phyloP scores from a whole-genome alignment of 495 filamentous ascomycete genomes.

The Lepraria neglecta region DNA sequence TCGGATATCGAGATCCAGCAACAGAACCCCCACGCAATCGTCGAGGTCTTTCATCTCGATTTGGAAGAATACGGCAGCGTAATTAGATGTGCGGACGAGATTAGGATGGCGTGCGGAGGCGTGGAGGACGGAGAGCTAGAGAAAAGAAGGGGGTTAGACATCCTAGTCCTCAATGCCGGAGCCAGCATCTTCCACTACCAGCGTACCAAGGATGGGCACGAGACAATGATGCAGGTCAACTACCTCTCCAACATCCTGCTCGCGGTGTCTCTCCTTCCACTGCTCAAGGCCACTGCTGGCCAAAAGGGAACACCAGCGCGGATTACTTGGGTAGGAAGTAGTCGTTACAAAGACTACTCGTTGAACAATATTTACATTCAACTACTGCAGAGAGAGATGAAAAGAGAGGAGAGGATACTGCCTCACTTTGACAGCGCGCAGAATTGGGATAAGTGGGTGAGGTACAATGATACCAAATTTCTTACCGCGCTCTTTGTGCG shows the following conservation, averaged over 20 bases:
- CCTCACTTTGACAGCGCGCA: neutral
- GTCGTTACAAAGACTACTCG: neutral
- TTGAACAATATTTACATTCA: no score
- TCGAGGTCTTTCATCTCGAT: conserved; percentile 37
- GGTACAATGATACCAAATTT: neutral
- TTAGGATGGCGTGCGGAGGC: no score
- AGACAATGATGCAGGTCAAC: conserved; percentile 34
- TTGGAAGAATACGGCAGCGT: conserved; percentile 30
- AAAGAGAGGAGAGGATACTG: conserved; percentile 4
- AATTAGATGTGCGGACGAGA: neutral
- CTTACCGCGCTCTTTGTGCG: neutral
- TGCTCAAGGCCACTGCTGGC: conserved; percentile 27
- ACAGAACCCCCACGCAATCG: conserved; percentile 31
- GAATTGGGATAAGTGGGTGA: neutral
- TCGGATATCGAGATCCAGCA: neutral
- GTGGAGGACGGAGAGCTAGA: no score
- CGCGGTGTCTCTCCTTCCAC: conserved; percentile 32
- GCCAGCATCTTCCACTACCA: conserved; percentile 25
- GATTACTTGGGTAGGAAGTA: neutral
- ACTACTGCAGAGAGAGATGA: neutral
- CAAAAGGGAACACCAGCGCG: neutral
- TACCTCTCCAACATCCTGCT: conserved; percentile 35
- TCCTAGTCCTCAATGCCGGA: conserved; percentile 36
- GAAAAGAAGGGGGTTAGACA: no score
- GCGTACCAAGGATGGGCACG: conserved; percentile 31